Base-by-base conservation (phyloP, 179 eudicot genomes). In the Corrigiola litoralis region DNA sequence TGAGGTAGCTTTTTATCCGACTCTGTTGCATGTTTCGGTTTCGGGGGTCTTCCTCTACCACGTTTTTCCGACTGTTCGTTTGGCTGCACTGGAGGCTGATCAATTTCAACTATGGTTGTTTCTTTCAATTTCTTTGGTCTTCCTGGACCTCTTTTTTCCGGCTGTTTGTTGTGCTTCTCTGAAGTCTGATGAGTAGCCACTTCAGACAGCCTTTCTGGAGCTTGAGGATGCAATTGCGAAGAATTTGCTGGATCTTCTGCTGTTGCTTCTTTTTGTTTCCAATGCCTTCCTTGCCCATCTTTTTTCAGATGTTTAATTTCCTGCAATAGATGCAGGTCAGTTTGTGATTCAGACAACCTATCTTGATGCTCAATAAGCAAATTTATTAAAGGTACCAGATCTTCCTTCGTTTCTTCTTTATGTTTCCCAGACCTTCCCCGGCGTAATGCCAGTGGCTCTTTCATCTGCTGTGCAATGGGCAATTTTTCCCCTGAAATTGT, bases 271-370 rank as follows among this genome's bases (percentile, higher is more conserved):
- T 1, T 32, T 49, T 37, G 65, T 61, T 65, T 31, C 20, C 25
- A 40, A 17, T 66, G 63, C 57, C 58, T 67, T 40, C 47, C 72
- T 50, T 46, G 72, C 33, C 48, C 68, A 44, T 54, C 67, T 57
- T 72, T 60, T 21, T 72, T 66, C 16, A 0, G 28, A 8, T 11
- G 42, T 9, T 67, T 25, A 17, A 31, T 45, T 44, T 45, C 20
- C 56, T 50, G 67, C 25, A 6, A 31, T 31, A 33, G 53, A 17
- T 38, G 27, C 24, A 24, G 61, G 45, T 40, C 27, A n/a, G 55
- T 44, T 31, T 25, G 54, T 21, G 33, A n/a, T 21, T 67, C 18
- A 24, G 23, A 46, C 7, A 23, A 17, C 12, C 13, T 34, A 3
- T 55, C 53, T 66, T 55, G 64, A 29, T 32, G 23, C 17, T 31